phyloP scores from a whole-genome alignment of 179 eudicot species.

The Beta macrorhiza region DNA sequence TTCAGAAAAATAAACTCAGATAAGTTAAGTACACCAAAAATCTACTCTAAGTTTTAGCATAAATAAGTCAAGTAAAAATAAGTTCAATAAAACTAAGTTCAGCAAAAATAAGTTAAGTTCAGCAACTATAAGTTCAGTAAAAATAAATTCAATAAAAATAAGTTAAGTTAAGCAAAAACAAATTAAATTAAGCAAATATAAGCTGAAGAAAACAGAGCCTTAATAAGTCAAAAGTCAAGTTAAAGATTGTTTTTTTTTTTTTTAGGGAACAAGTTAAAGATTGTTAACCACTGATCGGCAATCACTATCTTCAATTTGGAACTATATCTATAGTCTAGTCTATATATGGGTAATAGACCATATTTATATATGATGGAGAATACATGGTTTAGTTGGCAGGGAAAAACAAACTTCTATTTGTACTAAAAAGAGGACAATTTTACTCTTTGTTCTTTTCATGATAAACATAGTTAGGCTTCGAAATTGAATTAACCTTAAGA shows the following conservation, averaged over 20 bases:
- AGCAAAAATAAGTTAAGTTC: no score
- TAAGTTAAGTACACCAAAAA: no score
- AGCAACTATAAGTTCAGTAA: no score
- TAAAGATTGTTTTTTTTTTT: not conserved
- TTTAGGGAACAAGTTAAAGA: not conserved
- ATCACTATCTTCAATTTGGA: slow-evolving; percentile 5
- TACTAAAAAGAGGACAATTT: not conserved
- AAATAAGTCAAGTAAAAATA: no score
- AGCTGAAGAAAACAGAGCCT: no score
- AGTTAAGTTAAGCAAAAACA: no score
- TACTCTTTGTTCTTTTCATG: not conserved
- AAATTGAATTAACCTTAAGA: not conserved
- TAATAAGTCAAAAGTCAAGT: not conserved
- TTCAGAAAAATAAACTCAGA: no score
- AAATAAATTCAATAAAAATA: no score
- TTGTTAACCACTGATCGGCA: not conserved
- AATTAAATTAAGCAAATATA: no score
- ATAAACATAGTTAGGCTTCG: not conserved
- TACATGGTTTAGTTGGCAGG: not conserved
- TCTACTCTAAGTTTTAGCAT: no score
- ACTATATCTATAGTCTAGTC: not conserved
- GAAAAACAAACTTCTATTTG: not conserved
- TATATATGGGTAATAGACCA: not conserved
- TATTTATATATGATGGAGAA: not conserved
- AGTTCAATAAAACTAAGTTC: no score